Evolutionary conservation across 2,329 filamentous ascomycete genomes (phyloP).

Genomic region (Pseudocercospora vitis): DNA sequence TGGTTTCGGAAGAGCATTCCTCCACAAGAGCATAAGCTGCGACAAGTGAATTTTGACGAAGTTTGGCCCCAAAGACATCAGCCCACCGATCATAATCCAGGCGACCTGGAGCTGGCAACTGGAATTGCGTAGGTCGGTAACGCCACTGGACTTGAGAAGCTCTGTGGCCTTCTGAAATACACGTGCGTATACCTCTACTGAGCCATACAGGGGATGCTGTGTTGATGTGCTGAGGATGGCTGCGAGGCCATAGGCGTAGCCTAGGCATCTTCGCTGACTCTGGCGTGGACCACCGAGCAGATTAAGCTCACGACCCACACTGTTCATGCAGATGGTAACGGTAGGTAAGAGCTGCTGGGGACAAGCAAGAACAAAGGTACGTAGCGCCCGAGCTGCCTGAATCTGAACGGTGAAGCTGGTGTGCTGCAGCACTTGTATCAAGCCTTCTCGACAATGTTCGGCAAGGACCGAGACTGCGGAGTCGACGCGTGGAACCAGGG

Average conservation of each 20-base stretch:
- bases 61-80: constrained; percentile 95
- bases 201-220: constrained; percentile 85
- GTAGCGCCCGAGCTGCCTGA: constrained; percentile 80
- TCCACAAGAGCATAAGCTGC: constrained; percentile 91
- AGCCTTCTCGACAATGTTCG: constrained; percentile 79
- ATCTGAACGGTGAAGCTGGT: constrained; percentile 96
- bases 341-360: constrained; percentile 89
- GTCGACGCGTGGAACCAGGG: constrained; percentile 75
- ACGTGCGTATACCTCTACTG: constrained; percentile 89
- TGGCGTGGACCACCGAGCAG: constrained; percentile 73
- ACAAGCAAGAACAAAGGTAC: constrained; percentile 83
- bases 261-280: constrained; percentile 79
- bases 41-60: constrained; percentile 98
- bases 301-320: constrained; percentile 79
- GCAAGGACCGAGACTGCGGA: constrained; percentile 78
- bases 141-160: constrained; percentile 85
- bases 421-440: constrained; percentile 88
- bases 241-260: constrained; percentile 87
- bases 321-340: constrained; percentile 95
- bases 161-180: constrained; percentile 89
- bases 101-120: constrained; percentile 96
- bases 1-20: constrained; percentile 92
- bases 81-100: constrained; percentile 92
- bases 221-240: constrained; percentile 88
- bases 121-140: constrained; percentile 85